Conservation (phyloP, 192 early-diverging fungal species). For the Podila minutissima region DNA sequence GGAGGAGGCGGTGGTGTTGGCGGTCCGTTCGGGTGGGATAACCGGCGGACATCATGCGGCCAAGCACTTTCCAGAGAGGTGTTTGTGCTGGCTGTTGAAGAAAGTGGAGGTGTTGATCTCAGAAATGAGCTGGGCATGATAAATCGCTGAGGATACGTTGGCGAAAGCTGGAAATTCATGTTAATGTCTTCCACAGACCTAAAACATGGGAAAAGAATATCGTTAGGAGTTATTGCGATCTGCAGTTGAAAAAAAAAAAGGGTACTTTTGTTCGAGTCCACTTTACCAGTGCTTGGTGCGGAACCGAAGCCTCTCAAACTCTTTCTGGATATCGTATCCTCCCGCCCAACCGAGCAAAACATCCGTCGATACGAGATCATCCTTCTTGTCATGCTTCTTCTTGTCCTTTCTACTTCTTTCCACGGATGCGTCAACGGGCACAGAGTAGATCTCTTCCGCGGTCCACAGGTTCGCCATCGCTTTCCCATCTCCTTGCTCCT, state of each 20-base stretch:
- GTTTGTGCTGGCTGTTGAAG: too few species aligned
- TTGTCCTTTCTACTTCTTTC: not conserved
- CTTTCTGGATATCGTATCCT: constrained; percentile 45
- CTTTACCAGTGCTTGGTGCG: constrained; percentile 8
- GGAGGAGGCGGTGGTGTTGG: not conserved
- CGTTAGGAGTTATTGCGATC: not conserved
- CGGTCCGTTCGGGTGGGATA: too few species aligned
- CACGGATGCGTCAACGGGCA: not conserved
- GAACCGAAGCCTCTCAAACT: constrained; percentile 45
- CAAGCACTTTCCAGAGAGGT: not conserved
- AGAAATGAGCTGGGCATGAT: constrained; percentile 48
- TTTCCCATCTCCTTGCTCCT: not conserved
- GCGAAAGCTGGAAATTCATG: constrained; percentile 42
- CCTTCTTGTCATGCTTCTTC: not conserved
- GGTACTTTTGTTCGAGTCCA: not conserved
- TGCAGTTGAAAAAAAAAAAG: not conserved
- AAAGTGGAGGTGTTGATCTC: not conserved
- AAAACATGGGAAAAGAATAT: not conserved
- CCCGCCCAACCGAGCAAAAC: constrained; percentile 44
- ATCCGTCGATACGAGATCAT: not conserved
- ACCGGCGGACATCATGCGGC: too few species aligned
- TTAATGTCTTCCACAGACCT: constrained; percentile 51
- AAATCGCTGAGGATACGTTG: constrained; percentile 52
- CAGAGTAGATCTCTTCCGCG: constrained; percentile 22
- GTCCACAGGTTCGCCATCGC: constrained; percentile 23